Conservation (phyloP, 2,329 filamentous ascomycete genomes). For the Diplodia sapinea region DNA sequence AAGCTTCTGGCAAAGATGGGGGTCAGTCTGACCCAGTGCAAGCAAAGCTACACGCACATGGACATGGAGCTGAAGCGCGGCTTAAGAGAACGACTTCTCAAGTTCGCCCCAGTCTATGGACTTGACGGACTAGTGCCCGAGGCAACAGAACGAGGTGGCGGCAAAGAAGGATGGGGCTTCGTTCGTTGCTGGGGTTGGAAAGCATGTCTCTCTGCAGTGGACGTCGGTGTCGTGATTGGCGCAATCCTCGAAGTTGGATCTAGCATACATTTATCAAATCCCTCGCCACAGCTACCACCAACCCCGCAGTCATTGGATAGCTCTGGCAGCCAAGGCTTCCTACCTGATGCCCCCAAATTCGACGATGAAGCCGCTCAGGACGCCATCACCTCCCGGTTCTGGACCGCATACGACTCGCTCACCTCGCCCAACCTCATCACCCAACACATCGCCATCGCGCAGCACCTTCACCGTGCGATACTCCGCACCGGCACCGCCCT, state of each 20-base stretch:
- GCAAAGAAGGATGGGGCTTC: conserved; percentile 95
- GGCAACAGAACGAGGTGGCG: conserved; percentile 71
- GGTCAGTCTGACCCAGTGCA: conserved; percentile 89
- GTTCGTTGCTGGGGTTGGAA: conserved; percentile 98
- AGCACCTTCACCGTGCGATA: conserved; percentile 89
- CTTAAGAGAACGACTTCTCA: conserved; percentile 81
- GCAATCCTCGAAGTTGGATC: conserved; percentile 88
- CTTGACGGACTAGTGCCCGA: conserved; percentile 87
- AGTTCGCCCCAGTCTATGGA: conserved; percentile 91
- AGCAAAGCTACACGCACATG: conserved; percentile 97
- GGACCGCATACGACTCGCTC: conserved; percentile 65
- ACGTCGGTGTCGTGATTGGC: conserved; percentile 90
- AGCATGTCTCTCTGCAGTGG: conserved; percentile 88
- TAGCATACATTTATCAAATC: conserved; percentile 33
- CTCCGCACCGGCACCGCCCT: conserved; percentile 89
- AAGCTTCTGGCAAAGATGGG: conserved; percentile 98
- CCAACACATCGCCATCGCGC: conserved; percentile 78
- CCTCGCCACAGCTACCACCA: conserved; percentile 33
- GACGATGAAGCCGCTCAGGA: conserved; percentile 46
- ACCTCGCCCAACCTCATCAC: conserved; percentile 71
- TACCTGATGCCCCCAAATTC: conserved; percentile 35
- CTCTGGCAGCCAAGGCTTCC: conserved; percentile 34
- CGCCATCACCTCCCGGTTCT: conserved; percentile 60
- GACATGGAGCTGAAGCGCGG: conserved; percentile 95
- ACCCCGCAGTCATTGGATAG: conserved; percentile 33